Base-by-base conservation (phyloP, 371 early-diverging fungal genomes). In the Umbelopsis sp. region DNA sequence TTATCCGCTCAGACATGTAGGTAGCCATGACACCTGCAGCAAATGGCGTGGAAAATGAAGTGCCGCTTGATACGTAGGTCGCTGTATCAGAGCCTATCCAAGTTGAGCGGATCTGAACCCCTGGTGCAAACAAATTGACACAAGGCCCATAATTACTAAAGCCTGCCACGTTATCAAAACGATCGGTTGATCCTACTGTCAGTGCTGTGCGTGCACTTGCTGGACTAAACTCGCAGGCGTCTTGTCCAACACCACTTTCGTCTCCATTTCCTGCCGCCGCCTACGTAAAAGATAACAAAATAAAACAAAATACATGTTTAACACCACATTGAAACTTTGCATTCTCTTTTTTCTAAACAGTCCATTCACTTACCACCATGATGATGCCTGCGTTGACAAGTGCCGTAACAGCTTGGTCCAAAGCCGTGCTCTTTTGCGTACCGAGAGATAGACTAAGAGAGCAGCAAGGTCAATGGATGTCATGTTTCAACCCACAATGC, bases 221-320 rank as follows among this genome's bases (percentile, higher is more conserved):
- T 24, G 99, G 98, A 0, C 94, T 93, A 65, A 87, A 90, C 38
- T 82, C 74, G 75, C 98, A 97, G 1, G 97, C 97, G 74, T 94
- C 89, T 69, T 81, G 81, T 38, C 81, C 86, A 37, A 57, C 35
- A 35, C 57, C 57, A 57, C 32, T 57, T 35, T 57, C 57, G 35
- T 57, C 57, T 5, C 57, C 57, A 57, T 57, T 57, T 29, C 57
- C 57, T 16, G 57, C 57, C 3, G 57, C 57, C 12, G 57, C 57
- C 57, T 57, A 35, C 16, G 11, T 4, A 18, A 29, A 16, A 32
- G 8, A 22, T 22, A 22, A 22, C 22, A 10, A 35, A 11, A 24
- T 52, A 20, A 37, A 18, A 57, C 14, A 12, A 18, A 35, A 32
- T 0, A 35, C 18, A 29, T 2, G 52, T 25, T 25, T 4, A 7